Evolutionary conservation across 139 green algal genomes (phyloP), one percentile per base, ranked within the genome.

Genomic region (Closterium sp.): DNA sequence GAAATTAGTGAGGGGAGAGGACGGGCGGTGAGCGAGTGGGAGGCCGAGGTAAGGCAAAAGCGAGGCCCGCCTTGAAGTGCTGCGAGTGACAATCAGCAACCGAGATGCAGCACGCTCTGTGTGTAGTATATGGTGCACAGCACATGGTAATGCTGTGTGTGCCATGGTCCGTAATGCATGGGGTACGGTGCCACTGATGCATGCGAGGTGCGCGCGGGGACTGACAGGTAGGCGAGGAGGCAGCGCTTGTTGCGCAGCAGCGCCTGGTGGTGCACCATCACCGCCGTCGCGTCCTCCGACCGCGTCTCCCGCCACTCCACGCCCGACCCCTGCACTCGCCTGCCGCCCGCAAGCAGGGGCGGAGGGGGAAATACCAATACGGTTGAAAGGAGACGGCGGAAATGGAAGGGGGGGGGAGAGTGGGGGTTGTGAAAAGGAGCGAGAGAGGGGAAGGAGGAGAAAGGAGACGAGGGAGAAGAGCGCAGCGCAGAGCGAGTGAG

Each of bases 211-310:
- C 19, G 7, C 19, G 12, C 36, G 28, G 30, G 21, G 31, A 91
- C 90, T 93, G 16, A 94, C 91, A 93, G 28, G 38, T 95, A 95
- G 33, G 92, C 93, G 28, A 95, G 88, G 10, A 95, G 88, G 88
- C 90, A 95, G 31, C 93, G 90, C 93, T 95, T 95, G 83, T 95
- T 95, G n/a, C 93, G 87, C 43, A 95, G 88, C 5, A 95, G 36
- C 89, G 89, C 91, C 9, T 94, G 35, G 88, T 95, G 92, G 84
- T 95, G 93, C 30, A 95, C 94, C 34, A 95, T 28, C 7, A 95
- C 84, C 10, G 87, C 91, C 34, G 93, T 84, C 5, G 93, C 92
- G 31, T 95, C 85, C 21, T 93, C 33, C 16, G 83, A 23, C 16
- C 35, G 81, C 36, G 87, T 30, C 28, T 84, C 28, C 31, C 36